Percentiles rank a stretch among this genome's conserved stretches.
Conservation (phyloP, 1,139 yeast genomes). For the Geotrichum macrosporum region DNA sequence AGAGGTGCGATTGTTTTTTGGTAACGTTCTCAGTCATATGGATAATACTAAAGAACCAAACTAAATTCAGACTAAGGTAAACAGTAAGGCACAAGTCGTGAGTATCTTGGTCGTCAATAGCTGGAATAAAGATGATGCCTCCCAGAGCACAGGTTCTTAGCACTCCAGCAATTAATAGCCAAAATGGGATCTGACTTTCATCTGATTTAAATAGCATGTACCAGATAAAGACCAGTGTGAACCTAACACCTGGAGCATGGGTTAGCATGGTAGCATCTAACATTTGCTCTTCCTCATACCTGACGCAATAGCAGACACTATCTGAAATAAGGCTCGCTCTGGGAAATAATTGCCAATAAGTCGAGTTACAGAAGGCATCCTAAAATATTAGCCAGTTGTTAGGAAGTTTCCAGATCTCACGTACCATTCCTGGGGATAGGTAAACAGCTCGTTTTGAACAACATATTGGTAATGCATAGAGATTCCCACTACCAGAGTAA, state of each 20-base stretch:
- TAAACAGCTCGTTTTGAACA: slow-evolving; percentile 13
- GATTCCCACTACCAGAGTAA: slow-evolving; percentile 11
- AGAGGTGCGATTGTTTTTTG: slow-evolving; percentile 43
- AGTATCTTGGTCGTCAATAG: slow-evolving; percentile 18
- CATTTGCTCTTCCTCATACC: slow-evolving; percentile 42
- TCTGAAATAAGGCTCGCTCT: slow-evolving; percentile 73
- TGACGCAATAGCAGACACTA: slow-evolving; percentile 65
- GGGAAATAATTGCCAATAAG: slow-evolving; percentile 45
- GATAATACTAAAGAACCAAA: slow-evolving; percentile 18
- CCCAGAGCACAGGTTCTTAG: slow-evolving; percentile 15
- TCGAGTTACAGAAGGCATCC: slow-evolving; percentile 14
- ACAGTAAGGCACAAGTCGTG: slow-evolving; percentile 18
- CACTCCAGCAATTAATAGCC: slow-evolving; percentile 11
- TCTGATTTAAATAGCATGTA: slow-evolving; percentile 43
- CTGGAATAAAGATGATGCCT: slow-evolving; percentile 17
- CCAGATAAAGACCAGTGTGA: slow-evolving; percentile 75
- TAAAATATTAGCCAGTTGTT: neutral
- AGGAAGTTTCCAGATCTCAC: neutral
- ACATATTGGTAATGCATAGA: slow-evolving; percentile 12
- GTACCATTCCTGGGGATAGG: slow-evolving; percentile 14
- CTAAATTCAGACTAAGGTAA: slow-evolving; percentile 10
- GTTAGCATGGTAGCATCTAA: no score
- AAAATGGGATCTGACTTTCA: slow-evolving; percentile 6
- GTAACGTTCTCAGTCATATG: slow-evolving; percentile 42
- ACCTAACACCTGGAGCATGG: slow-evolving; percentile 42